Evolutionary conservation across 179 eudicot genomes (phyloP), one percentile per base, ranked within the genome.

Genomic region (Actinidia polygama): DNA sequence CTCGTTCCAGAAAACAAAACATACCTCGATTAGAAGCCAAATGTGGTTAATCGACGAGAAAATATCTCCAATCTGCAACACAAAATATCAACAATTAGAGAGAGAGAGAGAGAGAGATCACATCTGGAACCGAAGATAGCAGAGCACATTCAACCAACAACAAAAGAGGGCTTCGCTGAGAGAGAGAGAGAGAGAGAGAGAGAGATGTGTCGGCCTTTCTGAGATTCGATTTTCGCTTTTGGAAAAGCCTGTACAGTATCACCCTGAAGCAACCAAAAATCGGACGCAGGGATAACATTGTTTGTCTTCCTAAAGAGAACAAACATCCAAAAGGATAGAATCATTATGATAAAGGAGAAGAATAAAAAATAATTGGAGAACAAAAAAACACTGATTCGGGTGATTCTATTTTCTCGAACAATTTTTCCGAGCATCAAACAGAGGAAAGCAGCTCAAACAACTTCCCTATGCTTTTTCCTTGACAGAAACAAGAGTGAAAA

Each of bases 191-290:
- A 14, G 5, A n/a, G n/a, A 50, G 40, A 74, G 79, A 76, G 54
- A 77, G 23, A 46, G 23, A 62, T n/a, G 53, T 10, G 21, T 40
- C 53, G 14, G 74, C 74, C 50, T 67, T 67, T 23, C 62, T 8
- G 74, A 79, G 82, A 79, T 79, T 79, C 82, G 63, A 79, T 49
- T 15, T 64, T n/a, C n/a, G 8, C 72, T 66, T 63, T 61, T 59
- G 19, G 49, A 50, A 79, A 79, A 79, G 81, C 80, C 80, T 77
- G 80, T 12, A 66, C 8, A 77, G n/a, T n/a, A n/a, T n/a, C n/a
- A 61, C 23, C 46, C 30, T 79, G 61, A 79, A 64, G 71, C 61
- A 8, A 18, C 67, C 8, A n/a, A 64, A 64, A 15, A 30, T 18
- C 10, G 64, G 26, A 79, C 30, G 68, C 46, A 50, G 75, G 53